Base-by-base conservation (phyloP, 106 monocot genomes). In the Narthecium ossifragum region DNA sequence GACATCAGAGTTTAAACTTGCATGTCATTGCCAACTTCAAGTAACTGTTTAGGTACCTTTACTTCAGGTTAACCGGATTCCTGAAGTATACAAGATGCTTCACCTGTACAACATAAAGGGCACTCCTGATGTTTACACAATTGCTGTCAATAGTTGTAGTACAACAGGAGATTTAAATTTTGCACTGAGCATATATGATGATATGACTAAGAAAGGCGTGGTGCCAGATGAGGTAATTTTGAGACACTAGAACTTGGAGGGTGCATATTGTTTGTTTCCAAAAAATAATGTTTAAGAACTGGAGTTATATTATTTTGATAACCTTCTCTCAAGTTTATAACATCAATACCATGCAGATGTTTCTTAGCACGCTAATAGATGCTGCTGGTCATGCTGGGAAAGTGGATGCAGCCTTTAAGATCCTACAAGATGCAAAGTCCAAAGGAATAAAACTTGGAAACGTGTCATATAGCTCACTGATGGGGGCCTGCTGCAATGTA, bases 401-500 rank as follows among this genome's bases (percentile, higher is more conserved):
- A 25, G 65, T 83, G 46, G 85, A 86, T 66, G 74, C 73, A 62
- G 94, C 85, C 30, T 94, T 94, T 80, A 72, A 80, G 54, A 80
- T 94, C 21, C 68, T 94, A 47, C 37, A 80, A 39, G 77, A 90
- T 64, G 89, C 89, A 34, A 85, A 55, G 78, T 53, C 6, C 11
- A 70, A 66, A 65, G 86, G 86, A 62, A 68, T 85, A 26, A 36
- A 46, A 59, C 73, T 89, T 51, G 94, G 89, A 62, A 78, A 52
- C 60, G 53, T 90, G 57, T 66, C 94, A 59, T 89, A 89, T 63
- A 90, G 86, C 64, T 94, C 94, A 50, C 61, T 86, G 47, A 90
- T 94, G 94, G 94, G 93, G 18, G 94, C 89, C 51, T 94, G 94
- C 54, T 75, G 89, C 70, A 94, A 94, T 80, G 94, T 94, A 83